phyloP scores from a whole-genome alignment of 75 land plant species.

The Selaginella tamariscina region DNA sequence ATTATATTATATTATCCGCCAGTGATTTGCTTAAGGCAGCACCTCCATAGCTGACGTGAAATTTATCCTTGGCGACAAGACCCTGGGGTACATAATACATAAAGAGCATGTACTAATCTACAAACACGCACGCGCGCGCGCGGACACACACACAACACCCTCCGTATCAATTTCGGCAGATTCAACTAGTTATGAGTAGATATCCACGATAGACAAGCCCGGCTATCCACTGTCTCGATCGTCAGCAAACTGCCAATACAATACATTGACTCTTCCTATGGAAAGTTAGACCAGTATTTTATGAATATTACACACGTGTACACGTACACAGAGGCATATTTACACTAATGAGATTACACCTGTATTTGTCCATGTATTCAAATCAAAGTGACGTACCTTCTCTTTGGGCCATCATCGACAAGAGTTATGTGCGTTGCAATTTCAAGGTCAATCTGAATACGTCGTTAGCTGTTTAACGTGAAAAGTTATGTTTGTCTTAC shows the following conservation, averaged over 20 bases:
- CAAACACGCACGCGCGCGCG: too few species aligned
- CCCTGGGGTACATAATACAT: constrained; percentile 34
- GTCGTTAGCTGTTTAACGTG: too few species aligned
- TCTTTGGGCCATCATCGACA: not conserved
- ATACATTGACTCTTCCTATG: not conserved
- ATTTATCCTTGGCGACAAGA: constrained; percentile 79
- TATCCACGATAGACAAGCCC: constrained; percentile 78
- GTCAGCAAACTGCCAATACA: constrained; percentile 45
- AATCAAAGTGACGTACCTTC: not conserved
- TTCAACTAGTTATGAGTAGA: constrained; percentile 73
- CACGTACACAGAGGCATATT: too few species aligned
- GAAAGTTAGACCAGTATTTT: too few species aligned
- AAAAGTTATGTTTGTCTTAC: not conserved
- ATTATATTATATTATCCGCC: not conserved
- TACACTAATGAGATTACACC: too few species aligned
- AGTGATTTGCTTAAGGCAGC: not conserved
- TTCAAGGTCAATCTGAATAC: constrained; percentile 26
- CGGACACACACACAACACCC: too few species aligned
- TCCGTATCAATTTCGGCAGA: constrained; percentile 98
- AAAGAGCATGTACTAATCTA: not conserved
- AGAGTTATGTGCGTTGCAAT: constrained; percentile 58
- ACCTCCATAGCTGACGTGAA: not conserved
- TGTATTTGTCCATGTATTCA: constrained; percentile 6
- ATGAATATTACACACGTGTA: not conserved
- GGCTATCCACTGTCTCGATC: constrained; percentile 87